Conservation (phyloP, 208 protist species). For the Porcisia hertigi region DNA sequence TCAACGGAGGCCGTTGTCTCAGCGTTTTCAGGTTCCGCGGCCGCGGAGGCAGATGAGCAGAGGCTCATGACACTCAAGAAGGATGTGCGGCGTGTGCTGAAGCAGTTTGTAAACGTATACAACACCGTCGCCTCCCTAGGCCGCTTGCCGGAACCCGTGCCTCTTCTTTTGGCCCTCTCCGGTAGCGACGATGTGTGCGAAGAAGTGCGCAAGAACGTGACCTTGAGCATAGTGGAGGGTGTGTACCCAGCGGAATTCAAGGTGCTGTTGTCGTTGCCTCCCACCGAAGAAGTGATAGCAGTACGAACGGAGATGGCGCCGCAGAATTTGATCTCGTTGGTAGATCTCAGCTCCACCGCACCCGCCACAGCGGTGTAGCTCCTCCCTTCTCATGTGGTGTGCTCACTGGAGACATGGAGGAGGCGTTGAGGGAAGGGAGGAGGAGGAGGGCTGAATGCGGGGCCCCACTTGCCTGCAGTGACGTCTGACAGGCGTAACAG, state of each 20-base stretch:
- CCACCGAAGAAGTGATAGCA: conserved; percentile 14
- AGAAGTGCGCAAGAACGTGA: conserved; percentile 31
- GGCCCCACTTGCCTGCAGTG: too few species aligned
- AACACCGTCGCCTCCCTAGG: conserved; percentile 52
- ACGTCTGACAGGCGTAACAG: too few species aligned
- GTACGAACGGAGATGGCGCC: conserved; percentile 49
- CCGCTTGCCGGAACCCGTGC: conserved; percentile 44
- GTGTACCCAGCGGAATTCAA: conserved; percentile 38
- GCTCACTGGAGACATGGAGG: neutral
- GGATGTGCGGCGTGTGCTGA: conserved; percentile 31
- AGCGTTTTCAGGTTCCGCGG: neutral
- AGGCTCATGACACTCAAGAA: conserved; percentile 10
- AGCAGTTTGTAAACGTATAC: conserved; percentile 56
- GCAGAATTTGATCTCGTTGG: conserved; percentile 46
- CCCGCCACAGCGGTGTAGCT: neutral
- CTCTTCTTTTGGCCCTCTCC: conserved; percentile 46
- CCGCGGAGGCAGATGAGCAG: conserved; percentile 12
- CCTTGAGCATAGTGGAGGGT: conserved; percentile 35
- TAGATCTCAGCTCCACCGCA: conserved; percentile 24
- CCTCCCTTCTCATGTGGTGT: neutral
- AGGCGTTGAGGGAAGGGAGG: neutral
- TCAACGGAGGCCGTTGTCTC: conserved; percentile 8
- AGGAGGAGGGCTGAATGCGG: neutral
- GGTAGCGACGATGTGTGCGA: conserved; percentile 25
- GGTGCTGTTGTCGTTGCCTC: conserved; percentile 25